Base-by-base conservation (phyloP, 306 rosid species). In the Abrus precatorius region DNA sequence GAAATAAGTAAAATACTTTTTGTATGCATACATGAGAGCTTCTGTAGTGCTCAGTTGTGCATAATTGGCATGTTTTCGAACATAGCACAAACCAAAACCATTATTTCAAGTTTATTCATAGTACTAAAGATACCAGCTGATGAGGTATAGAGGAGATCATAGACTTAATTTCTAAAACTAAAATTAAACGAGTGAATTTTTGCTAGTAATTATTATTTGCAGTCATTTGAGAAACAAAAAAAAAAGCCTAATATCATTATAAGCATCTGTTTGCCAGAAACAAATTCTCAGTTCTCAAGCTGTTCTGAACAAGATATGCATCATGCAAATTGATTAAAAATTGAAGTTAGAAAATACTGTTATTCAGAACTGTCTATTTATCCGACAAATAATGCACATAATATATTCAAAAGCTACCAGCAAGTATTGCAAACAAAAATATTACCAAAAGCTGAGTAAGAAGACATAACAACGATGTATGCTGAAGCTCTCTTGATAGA, bases 361-460 rank as follows among this genome's bases (percentile, higher is more conserved):
- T 28, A 45, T 68, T 68, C 41, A 44, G 28, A 44, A 68, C 3
- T 68, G 20, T 29, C 63, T 62, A 13, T 33, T 69, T 8, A 69
- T 69, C 13, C 4, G 53, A 45, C 38, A 47, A 11, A 49, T 6
- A 50, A 48, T 0, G 7, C 43, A 56, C 2, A 29, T 11, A 10
- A 49, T 12, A 49, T 14, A 20, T 20, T 8, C 14, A 29, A 2
- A 54, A 77, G 75, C 57, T 29, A 54, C 47, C 49, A 54, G 29
- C 27, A 43, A 55, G 64, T 69, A 49, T 57, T 43, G 41, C 30
- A 50, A 41, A 29, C 13, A 1, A 55, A 74, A 44, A 44, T 38
- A 72, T 86, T 85, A 93, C 97, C 97, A 75, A 73, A 84, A 13
- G 97, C 94, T 6, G 97, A 93, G 78, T 93, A 93, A 30, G 81